These are phyloP conservation scores for Sphaerulina populicola DNA, from an alignment of 2,329 filamentous ascomycete genomes.

Conservation along the genomic window DNA sequence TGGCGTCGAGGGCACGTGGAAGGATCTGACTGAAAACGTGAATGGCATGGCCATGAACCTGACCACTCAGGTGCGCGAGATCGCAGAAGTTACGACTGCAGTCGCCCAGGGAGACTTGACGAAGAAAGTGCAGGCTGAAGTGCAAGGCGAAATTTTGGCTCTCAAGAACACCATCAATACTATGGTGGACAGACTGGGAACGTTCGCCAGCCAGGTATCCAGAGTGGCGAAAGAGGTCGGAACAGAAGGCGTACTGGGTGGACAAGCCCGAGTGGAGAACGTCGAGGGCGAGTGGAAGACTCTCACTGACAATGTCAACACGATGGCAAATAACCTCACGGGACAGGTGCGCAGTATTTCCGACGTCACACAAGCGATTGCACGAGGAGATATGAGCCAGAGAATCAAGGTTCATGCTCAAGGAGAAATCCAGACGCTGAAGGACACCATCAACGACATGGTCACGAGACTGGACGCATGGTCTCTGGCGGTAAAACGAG, in stretches of 20 bases:
- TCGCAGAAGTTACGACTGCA: slow-evolving; percentile 47
- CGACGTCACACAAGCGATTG: slow-evolving; percentile 87
- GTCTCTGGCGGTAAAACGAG: slow-evolving; percentile 89
- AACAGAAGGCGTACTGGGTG: slow-evolving; percentile 56
- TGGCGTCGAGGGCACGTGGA: slow-evolving; percentile 48
- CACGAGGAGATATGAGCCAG: slow-evolving; percentile 89
- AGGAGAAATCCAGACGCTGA: slow-evolving; percentile 86
- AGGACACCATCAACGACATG: slow-evolving; percentile 99
- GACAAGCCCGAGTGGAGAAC: slow-evolving; percentile 56
- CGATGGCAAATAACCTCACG: slow-evolving; percentile 58
- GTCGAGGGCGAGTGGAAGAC: slow-evolving; percentile 61
- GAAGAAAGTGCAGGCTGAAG: slow-evolving; percentile 46
- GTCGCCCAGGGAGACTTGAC: slow-evolving; percentile 46
- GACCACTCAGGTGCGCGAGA: slow-evolving; percentile 46
- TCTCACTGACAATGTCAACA: slow-evolving; percentile 59
- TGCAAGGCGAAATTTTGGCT: slow-evolving; percentile 45
- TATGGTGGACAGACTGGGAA: slow-evolving; percentile 58
- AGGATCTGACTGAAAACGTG: slow-evolving; percentile 47
- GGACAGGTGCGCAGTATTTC: slow-evolving; percentile 78
- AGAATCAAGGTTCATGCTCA: slow-evolving; percentile 93
- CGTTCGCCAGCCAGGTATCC: slow-evolving; percentile 58
- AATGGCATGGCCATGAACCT: slow-evolving; percentile 48
- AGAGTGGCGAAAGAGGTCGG: slow-evolving; percentile 58
- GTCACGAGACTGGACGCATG: slow-evolving; percentile 90
- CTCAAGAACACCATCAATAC: slow-evolving; percentile 79